These are phyloP conservation scores for Calamus simplicifolius DNA, from an alignment of 176 grass and related monocot species.

Conservation along the genomic window DNA sequence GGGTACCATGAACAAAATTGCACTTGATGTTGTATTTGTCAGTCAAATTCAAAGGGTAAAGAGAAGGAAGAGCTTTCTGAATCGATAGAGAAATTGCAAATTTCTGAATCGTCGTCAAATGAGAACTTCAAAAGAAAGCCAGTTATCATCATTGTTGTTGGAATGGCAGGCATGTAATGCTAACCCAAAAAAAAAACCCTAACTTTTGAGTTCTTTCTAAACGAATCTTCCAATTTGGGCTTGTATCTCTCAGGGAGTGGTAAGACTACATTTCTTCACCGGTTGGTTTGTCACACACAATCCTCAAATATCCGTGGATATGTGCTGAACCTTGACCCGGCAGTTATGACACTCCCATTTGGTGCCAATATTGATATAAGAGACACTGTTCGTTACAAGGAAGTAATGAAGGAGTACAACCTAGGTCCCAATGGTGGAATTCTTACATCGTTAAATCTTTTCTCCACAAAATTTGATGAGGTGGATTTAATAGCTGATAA, in stretches of 20 bases:
- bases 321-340: conserved; percentile 83
- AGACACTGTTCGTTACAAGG: conserved; percentile 83
- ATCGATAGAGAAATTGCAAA: conserved; percentile 62
- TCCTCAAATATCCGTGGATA: conserved; percentile 65
- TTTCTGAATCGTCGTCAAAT: conserved; percentile 31
- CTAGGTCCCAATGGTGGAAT: conserved; percentile 95
- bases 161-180: conserved; percentile 67
- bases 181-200: background rate
- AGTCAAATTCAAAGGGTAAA: conserved; percentile 24
- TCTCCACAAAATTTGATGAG: conserved; percentile 89
- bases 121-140: conserved; percentile 72
- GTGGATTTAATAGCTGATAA: conserved; percentile 7
- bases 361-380: conserved; percentile 95
- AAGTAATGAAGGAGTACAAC: conserved; percentile 95
- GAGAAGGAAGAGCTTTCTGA: conserved; percentile 59
- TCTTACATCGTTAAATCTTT: conserved; percentile 85
- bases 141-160: conserved; percentile 80
- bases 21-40: background rate
- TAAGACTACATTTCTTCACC: conserved; percentile 85
- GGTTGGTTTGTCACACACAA: conserved; percentile 60
- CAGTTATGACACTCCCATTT: conserved; percentile 79
- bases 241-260: conserved; percentile 52
- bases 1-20: no score
- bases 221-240: background rate
- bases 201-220: background rate